phyloP scores from a whole-genome alignment of 2,329 filamentous ascomycete species.

The Aspergillus sojae region DNA sequence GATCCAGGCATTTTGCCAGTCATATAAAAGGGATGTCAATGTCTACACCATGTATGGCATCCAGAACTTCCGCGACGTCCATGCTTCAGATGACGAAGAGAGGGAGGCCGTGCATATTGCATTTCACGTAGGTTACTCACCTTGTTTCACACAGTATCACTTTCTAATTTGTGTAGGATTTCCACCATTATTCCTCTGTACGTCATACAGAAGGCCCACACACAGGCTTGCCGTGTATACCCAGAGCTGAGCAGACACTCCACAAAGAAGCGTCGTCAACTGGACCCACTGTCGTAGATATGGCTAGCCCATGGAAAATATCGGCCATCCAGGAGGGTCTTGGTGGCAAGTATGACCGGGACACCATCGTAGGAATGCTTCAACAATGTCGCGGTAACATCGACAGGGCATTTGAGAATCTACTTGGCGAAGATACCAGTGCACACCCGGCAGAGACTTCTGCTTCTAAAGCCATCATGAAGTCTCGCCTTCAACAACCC shows the following conservation, averaged over 20 bases:
- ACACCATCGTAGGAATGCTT: conserved; percentile 55
- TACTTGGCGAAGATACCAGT: conserved; percentile 51
- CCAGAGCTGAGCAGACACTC: conserved; percentile 17
- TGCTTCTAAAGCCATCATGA: conserved; percentile 29
- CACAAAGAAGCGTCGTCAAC: conserved; percentile 19
- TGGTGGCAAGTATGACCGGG: conserved; percentile 53
- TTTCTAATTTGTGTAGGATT: conserved; percentile 48
- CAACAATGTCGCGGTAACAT: conserved; percentile 58
- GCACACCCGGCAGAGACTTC: conserved; percentile 24
- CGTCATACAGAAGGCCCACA: conserved; percentile 63
- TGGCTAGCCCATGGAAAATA: conserved; percentile 59
- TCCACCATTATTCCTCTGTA: conserved; percentile 69
- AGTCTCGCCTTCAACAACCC: conserved; percentile 33
- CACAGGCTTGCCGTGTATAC: conserved; percentile 56
- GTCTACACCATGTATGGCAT: conserved; percentile 55
- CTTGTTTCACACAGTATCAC: not conserved
- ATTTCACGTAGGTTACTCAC: conserved; percentile 58
- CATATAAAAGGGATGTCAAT: conserved; percentile 63
- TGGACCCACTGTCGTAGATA: conserved; percentile 30
- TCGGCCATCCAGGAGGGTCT: conserved; percentile 55
- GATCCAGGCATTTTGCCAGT: conserved; percentile 66
- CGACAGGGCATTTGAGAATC: conserved; percentile 54
- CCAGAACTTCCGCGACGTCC: conserved; percentile 49
- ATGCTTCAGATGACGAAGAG: conserved; percentile 39
- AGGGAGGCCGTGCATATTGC: conserved; percentile 58